Conservation (phyloP, 2,329 filamentous ascomycete species). For the Talaromyces amestolkiae region DNA sequence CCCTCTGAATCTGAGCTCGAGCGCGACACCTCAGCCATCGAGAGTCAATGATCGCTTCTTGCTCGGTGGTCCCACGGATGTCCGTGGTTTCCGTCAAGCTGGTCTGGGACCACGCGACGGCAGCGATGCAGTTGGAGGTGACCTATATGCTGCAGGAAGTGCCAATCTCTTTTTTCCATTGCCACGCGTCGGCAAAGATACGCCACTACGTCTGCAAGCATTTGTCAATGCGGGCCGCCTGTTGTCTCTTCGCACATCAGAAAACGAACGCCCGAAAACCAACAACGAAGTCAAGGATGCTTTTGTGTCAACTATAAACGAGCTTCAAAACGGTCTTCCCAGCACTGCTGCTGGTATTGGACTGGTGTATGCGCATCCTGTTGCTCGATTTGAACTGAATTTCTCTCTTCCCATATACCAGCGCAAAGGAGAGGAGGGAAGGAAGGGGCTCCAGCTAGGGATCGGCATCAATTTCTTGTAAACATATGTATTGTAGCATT, state of each 20-base stretch:
- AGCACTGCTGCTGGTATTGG: constrained; percentile 85
- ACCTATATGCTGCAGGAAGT: constrained; percentile 85
- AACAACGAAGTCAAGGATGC: constrained; percentile 46
- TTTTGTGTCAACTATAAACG: constrained; percentile 60
- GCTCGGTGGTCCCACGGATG: constrained; percentile 89
- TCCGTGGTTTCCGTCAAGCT: constrained; percentile 86
- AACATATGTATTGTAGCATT: constrained; percentile 20
- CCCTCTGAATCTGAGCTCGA: constrained; percentile 66
- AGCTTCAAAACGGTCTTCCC: constrained; percentile 72
- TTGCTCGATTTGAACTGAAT: constrained; percentile 92
- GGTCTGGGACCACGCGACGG: constrained; percentile 88
- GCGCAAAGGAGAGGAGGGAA: constrained; percentile 77
- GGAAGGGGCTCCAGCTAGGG: constrained; percentile 92
- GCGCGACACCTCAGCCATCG: constrained; percentile 60
- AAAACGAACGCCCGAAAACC: constrained; percentile 48
- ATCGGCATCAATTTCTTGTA: constrained; percentile 95
- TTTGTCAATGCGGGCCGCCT: constrained; percentile 90
- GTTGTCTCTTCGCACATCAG: constrained; percentile 66
- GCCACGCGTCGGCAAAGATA: constrained; percentile 76
- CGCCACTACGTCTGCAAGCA: constrained; percentile 79
- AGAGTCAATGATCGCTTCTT: constrained; percentile 93
- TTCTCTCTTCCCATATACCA: constrained; percentile 83
- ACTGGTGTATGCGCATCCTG: constrained; percentile 89
- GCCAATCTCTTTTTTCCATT: constrained; percentile 82
- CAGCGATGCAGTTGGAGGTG: constrained; percentile 80